A percentile compares a stretch with the other conserved stretches of the same genome.
Evolutionary conservation across 2,329 filamentous ascomycete species (phyloP).

Genomic region (Aspergillus tanneri): DNA sequence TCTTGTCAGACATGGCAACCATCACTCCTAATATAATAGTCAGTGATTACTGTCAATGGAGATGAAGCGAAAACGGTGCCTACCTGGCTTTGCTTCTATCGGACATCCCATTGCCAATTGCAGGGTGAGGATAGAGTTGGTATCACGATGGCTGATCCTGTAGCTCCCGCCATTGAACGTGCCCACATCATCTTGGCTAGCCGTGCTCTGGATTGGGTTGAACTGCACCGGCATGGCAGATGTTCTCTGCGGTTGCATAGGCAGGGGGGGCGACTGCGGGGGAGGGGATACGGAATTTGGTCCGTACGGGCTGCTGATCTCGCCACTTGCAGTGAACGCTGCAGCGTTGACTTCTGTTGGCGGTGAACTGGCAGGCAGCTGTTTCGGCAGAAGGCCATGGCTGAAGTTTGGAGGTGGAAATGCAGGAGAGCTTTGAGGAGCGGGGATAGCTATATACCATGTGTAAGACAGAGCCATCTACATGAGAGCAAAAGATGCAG

Average conservation of each 20-base stretch:
- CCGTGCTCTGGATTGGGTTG: conserved; percentile 22
- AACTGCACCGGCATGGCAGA: conserved; percentile 16
- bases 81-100: conserved; percentile 73
- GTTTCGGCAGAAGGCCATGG: conserved; percentile 27
- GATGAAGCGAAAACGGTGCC: neutral
- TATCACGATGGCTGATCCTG: conserved; percentile 86
- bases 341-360: conserved; percentile 14
- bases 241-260: conserved; percentile 4
- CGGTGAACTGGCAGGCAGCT: conserved; percentile 20
- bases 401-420: conserved; percentile 24
- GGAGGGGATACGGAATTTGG: conserved; percentile 4
- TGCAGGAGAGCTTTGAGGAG: conserved; percentile 18
- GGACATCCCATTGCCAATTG: conserved; percentile 90
- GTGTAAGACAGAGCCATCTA: neutral
- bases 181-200: conserved; percentile 79
- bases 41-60: neutral
- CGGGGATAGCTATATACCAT: conserved; percentile 9
- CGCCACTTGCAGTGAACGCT: conserved; percentile 10
- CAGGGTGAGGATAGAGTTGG: conserved; percentile 83
- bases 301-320: neutral
- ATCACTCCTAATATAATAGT: conserved; percentile 62
- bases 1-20: conserved; percentile 90
- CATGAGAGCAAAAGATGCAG: no score
- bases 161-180: conserved; percentile 96
- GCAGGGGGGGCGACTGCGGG: conserved; percentile 14